Percentiles rank a stretch among this genome's conserved stretches.
Conservation (phyloP, 2,329 filamentous ascomycete genomes). For the Alternaria consortialis region DNA sequence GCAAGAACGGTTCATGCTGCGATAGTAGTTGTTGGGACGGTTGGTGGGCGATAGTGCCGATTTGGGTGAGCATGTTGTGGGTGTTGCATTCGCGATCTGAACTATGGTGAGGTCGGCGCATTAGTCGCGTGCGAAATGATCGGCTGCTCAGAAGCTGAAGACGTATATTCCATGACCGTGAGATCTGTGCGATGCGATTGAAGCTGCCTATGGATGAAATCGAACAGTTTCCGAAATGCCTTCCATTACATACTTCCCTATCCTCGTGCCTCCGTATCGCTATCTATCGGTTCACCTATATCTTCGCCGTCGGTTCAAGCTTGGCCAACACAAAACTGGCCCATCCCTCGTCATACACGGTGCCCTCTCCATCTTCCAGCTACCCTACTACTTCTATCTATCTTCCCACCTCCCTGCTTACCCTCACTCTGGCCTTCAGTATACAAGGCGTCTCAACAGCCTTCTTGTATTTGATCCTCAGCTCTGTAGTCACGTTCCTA, state of each 20-base stretch:
- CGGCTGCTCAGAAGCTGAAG: neutral
- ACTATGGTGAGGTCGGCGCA: neutral
- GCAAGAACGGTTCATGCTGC: conserved; percentile 2
- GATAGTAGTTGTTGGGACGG: neutral
- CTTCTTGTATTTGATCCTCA: conserved; percentile 37
- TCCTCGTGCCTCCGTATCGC: neutral
- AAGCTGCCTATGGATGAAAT: neutral
- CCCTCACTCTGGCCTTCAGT: conserved; percentile 28
- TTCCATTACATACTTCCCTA: neutral
- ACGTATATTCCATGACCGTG: neutral
- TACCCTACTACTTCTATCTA: conserved; percentile 33
- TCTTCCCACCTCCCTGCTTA: conserved; percentile 33
- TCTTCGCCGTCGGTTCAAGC: conserved; percentile 13
- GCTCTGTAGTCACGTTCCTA: conserved; percentile 30
- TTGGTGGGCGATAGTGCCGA: neutral
- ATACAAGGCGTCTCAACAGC: conserved; percentile 34
- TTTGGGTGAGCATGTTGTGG: neutral
- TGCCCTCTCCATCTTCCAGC: conserved; percentile 38
- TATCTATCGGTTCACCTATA: conserved; percentile 1
- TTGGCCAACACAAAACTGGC: conserved; percentile 30
- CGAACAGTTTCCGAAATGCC: neutral
- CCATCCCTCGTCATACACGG: conserved; percentile 32
- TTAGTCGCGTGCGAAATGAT: neutral
- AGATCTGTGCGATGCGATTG: neutral
- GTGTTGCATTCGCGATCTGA: neutral